Evolutionary conservation across 768 basidiomycete species (phyloP).

Genomic region (Cystofilobasidium capitatum): DNA sequence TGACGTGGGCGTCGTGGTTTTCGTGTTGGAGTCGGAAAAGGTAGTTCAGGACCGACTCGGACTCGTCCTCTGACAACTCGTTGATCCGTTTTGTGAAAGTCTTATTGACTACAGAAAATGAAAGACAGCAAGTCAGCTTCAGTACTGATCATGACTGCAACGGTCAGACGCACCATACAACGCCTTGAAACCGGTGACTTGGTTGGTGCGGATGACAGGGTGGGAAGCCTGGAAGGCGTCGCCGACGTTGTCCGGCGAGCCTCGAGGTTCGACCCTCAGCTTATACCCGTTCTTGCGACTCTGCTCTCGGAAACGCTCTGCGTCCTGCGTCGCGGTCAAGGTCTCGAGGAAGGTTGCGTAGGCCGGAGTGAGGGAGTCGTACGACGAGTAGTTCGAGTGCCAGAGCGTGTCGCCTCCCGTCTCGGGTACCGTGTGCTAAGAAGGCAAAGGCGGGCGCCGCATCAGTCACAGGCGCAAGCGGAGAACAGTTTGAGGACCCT

Average conservation of each 20-base stretch:
- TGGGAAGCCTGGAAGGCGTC: constrained; percentile 36
- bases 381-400: constrained; percentile 34
- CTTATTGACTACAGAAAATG: too few relatives aligned
- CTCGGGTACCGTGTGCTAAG: constrained; percentile 34
- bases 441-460: too few relatives aligned
- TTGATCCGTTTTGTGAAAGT: constrained; percentile 9
- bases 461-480: background rate
- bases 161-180: too few relatives aligned
- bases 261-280: constrained; percentile 35
- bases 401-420: constrained; percentile 39
- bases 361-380: constrained; percentile 36
- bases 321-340: constrained; percentile 38
- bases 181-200: constrained; percentile 13
- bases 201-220: constrained; percentile 40
- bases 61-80: constrained; percentile 2
- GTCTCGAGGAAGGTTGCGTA: constrained; percentile 36
- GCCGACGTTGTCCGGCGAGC: constrained; percentile 38
- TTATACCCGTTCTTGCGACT: constrained; percentile 33
- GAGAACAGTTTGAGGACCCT: background rate
- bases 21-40: background rate
- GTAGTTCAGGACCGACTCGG: background rate
- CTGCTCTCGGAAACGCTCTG: constrained; percentile 39
- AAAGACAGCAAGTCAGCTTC: too few relatives aligned
- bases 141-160: too few relatives aligned
- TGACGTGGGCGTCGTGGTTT: constrained; percentile 3